Evolutionary conservation across 2,329 filamentous ascomycete species (phyloP), one percentile per base, ranked within the genome.

Genomic region (Diplodia seriata): DNA sequence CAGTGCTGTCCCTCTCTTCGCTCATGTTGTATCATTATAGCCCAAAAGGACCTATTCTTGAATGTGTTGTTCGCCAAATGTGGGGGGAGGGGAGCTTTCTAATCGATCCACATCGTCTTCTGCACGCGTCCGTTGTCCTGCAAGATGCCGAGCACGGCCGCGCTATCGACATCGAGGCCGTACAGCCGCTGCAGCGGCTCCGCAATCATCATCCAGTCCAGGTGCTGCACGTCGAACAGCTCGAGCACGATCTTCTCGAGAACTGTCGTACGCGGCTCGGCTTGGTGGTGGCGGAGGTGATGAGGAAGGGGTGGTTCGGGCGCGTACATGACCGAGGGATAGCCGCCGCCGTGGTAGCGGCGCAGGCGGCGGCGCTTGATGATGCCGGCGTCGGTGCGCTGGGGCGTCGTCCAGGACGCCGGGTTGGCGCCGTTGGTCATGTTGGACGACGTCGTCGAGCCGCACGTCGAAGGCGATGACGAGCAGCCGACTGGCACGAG

Each of bases 201-300:
- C 5, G 76, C 74, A 56, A 80, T 78, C n/a, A 71, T 73, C 72
- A 73, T 78, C 78, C 78, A 80, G 64, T 75, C 74, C n/a, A 78
- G 70, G 0, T 75, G 71, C 4, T 75, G 70, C 8, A 75, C 73
- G 66, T 80, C 78, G 66, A 74, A 74, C 68, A 79, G 68, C 61
- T 78, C 75, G 11, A 80, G 73, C 15, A 80, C 77, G 8, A 76
- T 72, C 14, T 74, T 71, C 6, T 79, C 77, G 15, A 80, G 74
- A 23, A 68, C 66, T 2, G 56, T 62, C 2, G 56, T 62, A 15
- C 66, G 31, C 47, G 66, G 57, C 38, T 54, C 38, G 15, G 14
- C 14, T 15, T n/a, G n/a, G 18, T 29, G 36, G 33, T 36, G 33
- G 11, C 33, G 33, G 9, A 36, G 11, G 11, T 36, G 33, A 9